Evolutionary conservation across 805 yeast species (phyloP).

Genomic region (Suhomyces sp.): DNA sequence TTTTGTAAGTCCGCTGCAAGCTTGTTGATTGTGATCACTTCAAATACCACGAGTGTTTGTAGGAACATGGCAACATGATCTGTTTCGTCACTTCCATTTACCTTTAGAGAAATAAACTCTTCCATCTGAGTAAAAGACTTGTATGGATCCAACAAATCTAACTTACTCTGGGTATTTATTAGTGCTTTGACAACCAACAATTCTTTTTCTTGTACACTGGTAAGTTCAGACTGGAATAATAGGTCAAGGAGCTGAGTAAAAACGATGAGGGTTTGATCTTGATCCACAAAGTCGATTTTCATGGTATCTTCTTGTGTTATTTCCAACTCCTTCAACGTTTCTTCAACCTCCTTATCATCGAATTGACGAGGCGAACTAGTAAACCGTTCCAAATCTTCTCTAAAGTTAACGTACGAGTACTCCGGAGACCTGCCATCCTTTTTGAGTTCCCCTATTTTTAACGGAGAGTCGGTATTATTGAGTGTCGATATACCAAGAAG

Average conservation of each 20-base stretch:
- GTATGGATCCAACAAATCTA: background rate
- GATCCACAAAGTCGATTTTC: background rate
- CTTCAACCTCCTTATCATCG: background rate
- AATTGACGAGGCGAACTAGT: slow-evolving; percentile 8
- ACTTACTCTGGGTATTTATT: slow-evolving; percentile 8
- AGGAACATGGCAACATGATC: slow-evolving; percentile 9
- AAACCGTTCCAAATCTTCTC: slow-evolving; percentile 25
- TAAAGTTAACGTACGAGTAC: slow-evolving; percentile 19
- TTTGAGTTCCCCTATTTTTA: slow-evolving; percentile 24
- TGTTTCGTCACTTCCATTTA: background rate
- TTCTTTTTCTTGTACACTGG: slow-evolving; percentile 13
- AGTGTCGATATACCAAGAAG: background rate
- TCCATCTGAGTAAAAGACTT: slow-evolving; percentile 5
- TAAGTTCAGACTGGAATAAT: background rate
- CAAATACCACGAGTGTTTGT: slow-evolving; percentile 15
- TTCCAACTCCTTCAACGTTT: background rate
- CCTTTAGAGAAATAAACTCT: slow-evolving; percentile 1
- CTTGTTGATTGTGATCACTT: slow-evolving; percentile 15
- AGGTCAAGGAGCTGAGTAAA: background rate
- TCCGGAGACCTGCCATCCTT: slow-evolving; percentile 16
- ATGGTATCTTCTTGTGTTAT: background rate
- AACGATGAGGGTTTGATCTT: background rate
- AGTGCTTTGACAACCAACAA: slow-evolving; percentile 15
- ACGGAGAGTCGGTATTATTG: slow-evolving; percentile 29
- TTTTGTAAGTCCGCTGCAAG: slow-evolving; percentile 12